Base-by-base conservation (phyloP, 345 rosid genomes). In the Gossypioides kirkii region DNA sequence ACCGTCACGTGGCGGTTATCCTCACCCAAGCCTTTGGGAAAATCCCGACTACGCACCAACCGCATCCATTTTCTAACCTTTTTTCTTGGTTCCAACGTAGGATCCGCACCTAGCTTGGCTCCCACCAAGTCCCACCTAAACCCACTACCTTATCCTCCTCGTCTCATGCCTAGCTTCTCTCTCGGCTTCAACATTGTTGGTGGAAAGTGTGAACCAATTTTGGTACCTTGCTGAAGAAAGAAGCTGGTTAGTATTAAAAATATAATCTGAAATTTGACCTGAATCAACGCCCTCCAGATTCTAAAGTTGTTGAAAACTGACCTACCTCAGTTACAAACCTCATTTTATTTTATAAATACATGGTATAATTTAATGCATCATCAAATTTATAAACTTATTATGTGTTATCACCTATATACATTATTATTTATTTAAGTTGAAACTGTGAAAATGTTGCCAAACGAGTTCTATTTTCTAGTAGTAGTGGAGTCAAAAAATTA, bases 1-100 rank as follows among this genome's bases (percentile, higher is more conserved):
- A 67, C 71, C 71, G 54, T 2, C 71, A 67, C 71, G 42, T 47
- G 71, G 13, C 54, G 49, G 71, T 67, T 46, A 46, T 23, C 36
- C 10, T 14, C 13, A 22, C 66, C 47, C 47, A 36, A 62, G 67
- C 47, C 36, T 62, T 62, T 62, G 67, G 46, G 67, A 62, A 38
- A 36, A 36, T 25, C 36, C 1, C 38, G 38, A 7, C 38, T 32
- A 32, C 38, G n/a, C n/a, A n/a, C n/a, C n/a, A n/a, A n/a, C n/a
- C n/a, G n/a, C n/a, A n/a, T n/a, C n/a, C n/a, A n/a, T n/a, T n/a
- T n/a, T n/a, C 38, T 1, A 43, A 43, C 10, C 11, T 43, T 8
- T 10, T 45, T 10, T 10, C 49, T 45, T 11, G 49, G 13, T 43
- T 8, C 10, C 13, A 2, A 16, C 54, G 18, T 49, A 47, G 9